Conservation (phyloP, 2,329 filamentous ascomycete species). For the Cladosporium sp. region DNA sequence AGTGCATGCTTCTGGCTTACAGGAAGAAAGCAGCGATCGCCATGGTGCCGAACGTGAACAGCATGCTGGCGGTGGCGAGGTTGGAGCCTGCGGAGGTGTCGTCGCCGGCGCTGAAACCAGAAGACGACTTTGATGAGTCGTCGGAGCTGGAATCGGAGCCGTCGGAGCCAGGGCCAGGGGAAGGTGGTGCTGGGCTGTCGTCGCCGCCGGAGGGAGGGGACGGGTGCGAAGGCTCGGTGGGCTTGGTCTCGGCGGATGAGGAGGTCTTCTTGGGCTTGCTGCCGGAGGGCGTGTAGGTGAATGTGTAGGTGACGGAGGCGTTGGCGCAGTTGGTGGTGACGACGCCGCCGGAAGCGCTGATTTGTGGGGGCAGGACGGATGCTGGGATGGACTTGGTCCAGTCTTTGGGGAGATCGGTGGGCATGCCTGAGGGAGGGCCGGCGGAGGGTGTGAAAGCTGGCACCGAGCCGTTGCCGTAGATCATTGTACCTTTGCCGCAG, state of each 20-base stretch:
- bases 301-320: conserved; percentile 13
- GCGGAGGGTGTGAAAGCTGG: neutral
- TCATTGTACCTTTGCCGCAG: conserved; percentile 12
- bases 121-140: neutral
- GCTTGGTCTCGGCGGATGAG: neutral
- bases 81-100: conserved; percentile 5
- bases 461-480: conserved; percentile 9
- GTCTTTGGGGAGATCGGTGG: conserved; percentile 5
- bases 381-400: conserved; percentile 7
- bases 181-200: conserved; percentile 8
- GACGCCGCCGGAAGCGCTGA: neutral
- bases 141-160: conserved; percentile 1
- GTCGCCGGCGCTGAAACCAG: conserved; percentile 6
- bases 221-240: neutral
- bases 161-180: conserved; percentile 8
- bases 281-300: conserved; percentile 12
- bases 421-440: conserved; percentile 3
- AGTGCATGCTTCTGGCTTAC: neutral
- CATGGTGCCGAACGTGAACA: conserved; percentile 3
- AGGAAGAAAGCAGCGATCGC: conserved; percentile 8
- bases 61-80: neutral
- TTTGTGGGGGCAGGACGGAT: conserved; percentile 6
- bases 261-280: conserved; percentile 15
- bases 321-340: conserved; percentile 12
- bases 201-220: conserved; percentile 2